These are phyloP conservation scores for Camellia lanceoleosa DNA, from an alignment of 148 eudicot genomes.

Conservation along the genomic window DNA sequence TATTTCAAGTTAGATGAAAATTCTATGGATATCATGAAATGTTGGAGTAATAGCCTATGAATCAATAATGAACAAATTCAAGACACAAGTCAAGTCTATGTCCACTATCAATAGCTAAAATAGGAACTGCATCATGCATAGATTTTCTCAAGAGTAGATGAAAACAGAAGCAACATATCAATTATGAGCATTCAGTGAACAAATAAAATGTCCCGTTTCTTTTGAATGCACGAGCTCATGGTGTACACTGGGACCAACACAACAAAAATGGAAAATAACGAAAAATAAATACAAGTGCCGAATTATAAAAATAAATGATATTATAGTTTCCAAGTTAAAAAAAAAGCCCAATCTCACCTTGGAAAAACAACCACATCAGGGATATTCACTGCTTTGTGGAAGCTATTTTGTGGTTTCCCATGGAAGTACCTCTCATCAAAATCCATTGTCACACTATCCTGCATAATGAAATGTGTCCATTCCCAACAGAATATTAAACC, in stretches of 20 bases:
- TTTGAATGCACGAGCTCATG: too few species aligned
- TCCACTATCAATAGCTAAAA: neutral
- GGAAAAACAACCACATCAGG: constrained; percentile 88
- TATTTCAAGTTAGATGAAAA: neutral
- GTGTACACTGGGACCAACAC: too few species aligned
- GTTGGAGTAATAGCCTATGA: neutral
- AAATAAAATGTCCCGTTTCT: too few species aligned
- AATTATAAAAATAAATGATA: neutral
- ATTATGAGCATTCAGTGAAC: neutral
- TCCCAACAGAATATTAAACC: neutral
- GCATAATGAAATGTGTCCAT: constrained; percentile 16
- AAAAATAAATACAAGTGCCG: neutral
- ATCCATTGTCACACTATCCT: constrained; percentile 85
- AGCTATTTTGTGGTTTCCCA: constrained; percentile 96
- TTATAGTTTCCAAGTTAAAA: neutral
- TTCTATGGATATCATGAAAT: neutral
- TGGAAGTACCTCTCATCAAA: constrained; percentile 78
- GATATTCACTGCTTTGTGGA: constrained; percentile 87
- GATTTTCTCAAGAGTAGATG: neutral
- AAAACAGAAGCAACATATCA: neutral
- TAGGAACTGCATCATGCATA: neutral
- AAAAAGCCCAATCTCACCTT: constrained; percentile 31
- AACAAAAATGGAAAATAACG: too few species aligned
- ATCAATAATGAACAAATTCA: neutral
- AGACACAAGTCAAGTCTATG: neutral